Base-by-base conservation (phyloP, 2,329 filamentous ascomycete species). In the Xylariaceae sp. region DNA sequence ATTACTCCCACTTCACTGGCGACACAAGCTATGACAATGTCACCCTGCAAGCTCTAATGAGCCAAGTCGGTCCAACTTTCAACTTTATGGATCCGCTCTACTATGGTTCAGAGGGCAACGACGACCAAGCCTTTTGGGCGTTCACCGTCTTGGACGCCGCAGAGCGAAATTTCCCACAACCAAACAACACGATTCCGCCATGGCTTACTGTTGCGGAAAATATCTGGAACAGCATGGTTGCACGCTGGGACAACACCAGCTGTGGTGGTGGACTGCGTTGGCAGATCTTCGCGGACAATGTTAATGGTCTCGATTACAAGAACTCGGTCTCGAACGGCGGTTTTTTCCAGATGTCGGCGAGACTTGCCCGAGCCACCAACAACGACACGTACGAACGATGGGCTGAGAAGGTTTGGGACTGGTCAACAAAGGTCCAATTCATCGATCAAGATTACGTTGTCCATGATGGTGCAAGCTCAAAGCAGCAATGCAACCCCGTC, bases 341-440 rank as follows among this genome's bases (percentile, higher is more conserved):
- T n/a, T 81, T 93, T 62, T 91, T 94, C 65, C 85, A 91, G 58
- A 74, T 95, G 11, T 83, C 85, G 4, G 86, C 88, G 1, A 83
- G 88, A 16, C 74, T 92, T 12, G 85, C 83, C 21, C 79, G 83
- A 37, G 82, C 80, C 48, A 87, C 83, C 0, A 80, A 80, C 14
- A 83, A 87, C 57, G 64, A 75, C 40, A 84, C 78, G 0, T 87
- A 87, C 56, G 51, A 70, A 12, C 75, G 85, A 16, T 88, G 84
- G 85, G 83, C 85, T 1, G 64, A 73, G 37, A 80, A 78, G 58
- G 68, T 80, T n/a, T 86, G 75, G 68, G 76, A 88, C 55, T 88
- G 85, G 84, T 75, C 75, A 1, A 62, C 65, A 37, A 63, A 67
- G 2, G 65, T 82, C 6, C 76, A 78, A 12, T 69, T 88, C 46